Evolutionary conservation across 1,284 basidiomycete species (phyloP), one percentile per base, ranked within the genome.

Genomic region (Pseudozyma pruni): DNA sequence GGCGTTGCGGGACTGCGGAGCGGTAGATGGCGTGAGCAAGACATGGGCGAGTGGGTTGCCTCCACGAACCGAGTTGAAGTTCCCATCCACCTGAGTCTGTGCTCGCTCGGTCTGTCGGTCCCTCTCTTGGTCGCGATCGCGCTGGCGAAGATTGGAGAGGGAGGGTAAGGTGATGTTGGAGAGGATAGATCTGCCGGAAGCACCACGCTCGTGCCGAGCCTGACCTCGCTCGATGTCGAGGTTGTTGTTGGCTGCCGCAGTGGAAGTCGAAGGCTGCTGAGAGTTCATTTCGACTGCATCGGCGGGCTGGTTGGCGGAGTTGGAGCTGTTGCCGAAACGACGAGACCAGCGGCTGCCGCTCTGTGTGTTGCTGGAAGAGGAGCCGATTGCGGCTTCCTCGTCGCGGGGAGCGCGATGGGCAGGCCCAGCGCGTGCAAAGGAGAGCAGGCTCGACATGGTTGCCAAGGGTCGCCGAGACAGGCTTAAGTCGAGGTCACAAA

Each of bases 171-270:
- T 46, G 46, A 75, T 42, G 43, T 51, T 57, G n/a, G 59, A 70
- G 4, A 75, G 48, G 19, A 75, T 47, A 22, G 73, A 75, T 44
- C 70, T 59, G 17, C 53, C 70, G 13, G 67, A 72, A 2, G 56
- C 34, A 32, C 54, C 57, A 13, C 71, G 51, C 25, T 55, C 66
- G 31, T 75, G 73, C 17, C 43, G 45, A 32, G 37, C 40, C 14
- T 45, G 39, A 20, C 42, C 53, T 42, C 59, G 57, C 9, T 72
- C 60, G 14, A 60, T 35, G 23, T 64, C 60, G 45, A 46, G 20
- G 6, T 63, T 45, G 41, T 46, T 19, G 34, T 38, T 33, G 23
- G 19, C 22, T 33, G 38, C 19, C n/a, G 25, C 20, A 10, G 20
- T 20, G 13, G 10, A 20, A 25, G 38, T 7, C 13, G 16, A 31